phyloP scores from a whole-genome alignment of 805 yeast species.

The Groenewaldozyma tartarivorans region DNA sequence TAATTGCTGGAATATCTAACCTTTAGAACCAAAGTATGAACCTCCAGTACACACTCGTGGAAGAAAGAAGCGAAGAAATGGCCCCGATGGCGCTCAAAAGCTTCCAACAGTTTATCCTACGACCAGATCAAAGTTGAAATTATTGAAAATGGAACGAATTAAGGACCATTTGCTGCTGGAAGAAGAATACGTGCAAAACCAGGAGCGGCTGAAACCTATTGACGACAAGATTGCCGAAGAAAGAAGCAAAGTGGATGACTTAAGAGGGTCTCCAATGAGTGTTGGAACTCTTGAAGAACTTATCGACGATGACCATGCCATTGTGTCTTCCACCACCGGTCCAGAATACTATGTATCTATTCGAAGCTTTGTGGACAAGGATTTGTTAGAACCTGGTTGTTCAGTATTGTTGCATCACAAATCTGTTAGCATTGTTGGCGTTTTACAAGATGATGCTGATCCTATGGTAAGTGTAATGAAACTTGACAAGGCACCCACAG shows the following conservation, averaged over 20 bases:
- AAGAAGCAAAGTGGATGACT: conserved; percentile 86
- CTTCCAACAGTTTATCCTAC: conserved; percentile 84
- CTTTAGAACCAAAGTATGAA: conserved; percentile 86
- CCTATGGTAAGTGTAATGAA: conserved; percentile 98
- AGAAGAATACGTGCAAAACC: conserved; percentile 91
- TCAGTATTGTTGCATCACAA: conserved; percentile 92
- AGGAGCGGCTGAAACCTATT: conserved; percentile 89
- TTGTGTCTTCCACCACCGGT: conserved; percentile 90
- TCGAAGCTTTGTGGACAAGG: conserved; percentile 93
- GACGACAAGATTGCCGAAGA: conserved; percentile 96
- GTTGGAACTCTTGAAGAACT: conserved; percentile 95
- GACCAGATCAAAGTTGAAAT: conserved; percentile 85
- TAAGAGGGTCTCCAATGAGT: conserved; percentile 93
- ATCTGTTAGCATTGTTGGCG: conserved; percentile 94
- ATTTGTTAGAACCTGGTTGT: conserved; percentile 91
- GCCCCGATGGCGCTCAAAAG: conserved; percentile 80
- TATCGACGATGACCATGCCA: conserved; percentile 97
- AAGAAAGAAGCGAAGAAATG: conserved; percentile 79
- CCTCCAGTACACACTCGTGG: conserved; percentile 95
- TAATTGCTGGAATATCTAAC: neutral
- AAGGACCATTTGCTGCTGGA: conserved; percentile 92
- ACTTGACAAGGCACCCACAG: conserved; percentile 94
- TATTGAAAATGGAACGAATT: conserved; percentile 88
- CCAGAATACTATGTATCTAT: conserved; percentile 96
- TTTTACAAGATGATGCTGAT: conserved; percentile 94